Conservation (phyloP, 2,329 filamentous ascomycete genomes). For the Clarireedia paspali region DNA sequence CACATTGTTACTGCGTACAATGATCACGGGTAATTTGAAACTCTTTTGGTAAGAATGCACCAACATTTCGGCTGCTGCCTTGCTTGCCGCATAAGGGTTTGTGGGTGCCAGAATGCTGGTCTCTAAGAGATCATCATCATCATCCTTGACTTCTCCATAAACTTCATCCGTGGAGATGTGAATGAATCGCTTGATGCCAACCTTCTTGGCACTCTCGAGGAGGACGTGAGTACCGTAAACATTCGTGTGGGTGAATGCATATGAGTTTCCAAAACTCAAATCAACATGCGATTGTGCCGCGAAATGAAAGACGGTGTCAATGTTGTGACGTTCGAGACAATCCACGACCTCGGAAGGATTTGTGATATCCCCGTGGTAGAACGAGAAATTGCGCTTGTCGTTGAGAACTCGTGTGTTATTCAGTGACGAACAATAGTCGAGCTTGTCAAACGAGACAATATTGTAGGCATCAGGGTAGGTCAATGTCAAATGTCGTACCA, state of each 20-base stretch:
- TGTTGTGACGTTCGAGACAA: constrained; percentile 61
- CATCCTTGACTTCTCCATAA: constrained; percentile 70
- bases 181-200: constrained; percentile 65
- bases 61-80: constrained; percentile 77
- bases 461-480: constrained; percentile 70
- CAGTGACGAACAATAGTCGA: constrained; percentile 74
- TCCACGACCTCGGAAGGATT: constrained; percentile 61
- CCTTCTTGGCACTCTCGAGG: constrained; percentile 67
- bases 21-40: constrained; percentile 72
- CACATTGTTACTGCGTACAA: constrained; percentile 77
- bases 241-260: constrained; percentile 73
- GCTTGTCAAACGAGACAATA: constrained; percentile 75
- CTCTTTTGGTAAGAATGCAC: constrained; percentile 82
- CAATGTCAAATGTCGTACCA: constrained; percentile 68
- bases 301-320: constrained; percentile 78
- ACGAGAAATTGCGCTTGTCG: constrained; percentile 63
- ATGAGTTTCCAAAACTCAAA: constrained; percentile 74
- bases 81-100: constrained; percentile 75
- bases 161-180: constrained; percentile 83
- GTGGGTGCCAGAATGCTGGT: constrained; percentile 69
- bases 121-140: constrained; percentile 64
- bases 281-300: constrained; percentile 83
- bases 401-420: constrained; percentile 70
- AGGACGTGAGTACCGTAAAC: constrained; percentile 80
- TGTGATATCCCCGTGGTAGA: constrained; percentile 74